Conservation (phyloP, 805 yeast genomes). For the Yarrowia deformans region DNA sequence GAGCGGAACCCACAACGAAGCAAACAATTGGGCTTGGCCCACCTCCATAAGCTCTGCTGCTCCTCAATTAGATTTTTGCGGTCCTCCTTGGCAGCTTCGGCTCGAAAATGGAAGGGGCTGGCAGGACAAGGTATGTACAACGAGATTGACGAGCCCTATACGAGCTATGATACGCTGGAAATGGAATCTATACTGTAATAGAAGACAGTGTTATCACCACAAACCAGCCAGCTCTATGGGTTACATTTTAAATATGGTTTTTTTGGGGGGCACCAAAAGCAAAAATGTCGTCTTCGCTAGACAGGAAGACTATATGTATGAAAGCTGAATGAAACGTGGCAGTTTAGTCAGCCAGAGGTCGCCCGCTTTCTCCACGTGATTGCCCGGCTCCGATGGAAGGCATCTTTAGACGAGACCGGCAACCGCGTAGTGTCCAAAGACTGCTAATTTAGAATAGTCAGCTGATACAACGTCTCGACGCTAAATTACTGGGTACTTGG, state of each 20-base stretch:
- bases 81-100: no score
- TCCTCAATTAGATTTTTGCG: neutral
- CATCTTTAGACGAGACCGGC: conserved; percentile 6
- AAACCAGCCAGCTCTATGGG: neutral
- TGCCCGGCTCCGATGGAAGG: neutral
- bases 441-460: conserved; percentile 3
- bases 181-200: neutral
- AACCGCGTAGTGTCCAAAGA: neutral
- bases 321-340: conserved; percentile 8
- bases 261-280: neutral
- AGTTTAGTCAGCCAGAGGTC: neutral
- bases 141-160: neutral
- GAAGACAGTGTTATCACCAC: neutral
- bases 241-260: conserved; percentile 8
- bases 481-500: neutral
- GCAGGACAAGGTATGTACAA: neutral
- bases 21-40: neutral
- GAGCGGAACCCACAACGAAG: no score
- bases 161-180: neutral
- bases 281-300: no score
- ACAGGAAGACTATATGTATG: conserved; percentile 6
- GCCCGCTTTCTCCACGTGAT: neutral
- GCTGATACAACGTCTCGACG: conserved; percentile 3
- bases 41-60: neutral
- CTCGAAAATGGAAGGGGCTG: neutral